Conservation (phyloP, 2,329 filamentous ascomycete genomes). For the Trichophyton benhamiae region DNA sequence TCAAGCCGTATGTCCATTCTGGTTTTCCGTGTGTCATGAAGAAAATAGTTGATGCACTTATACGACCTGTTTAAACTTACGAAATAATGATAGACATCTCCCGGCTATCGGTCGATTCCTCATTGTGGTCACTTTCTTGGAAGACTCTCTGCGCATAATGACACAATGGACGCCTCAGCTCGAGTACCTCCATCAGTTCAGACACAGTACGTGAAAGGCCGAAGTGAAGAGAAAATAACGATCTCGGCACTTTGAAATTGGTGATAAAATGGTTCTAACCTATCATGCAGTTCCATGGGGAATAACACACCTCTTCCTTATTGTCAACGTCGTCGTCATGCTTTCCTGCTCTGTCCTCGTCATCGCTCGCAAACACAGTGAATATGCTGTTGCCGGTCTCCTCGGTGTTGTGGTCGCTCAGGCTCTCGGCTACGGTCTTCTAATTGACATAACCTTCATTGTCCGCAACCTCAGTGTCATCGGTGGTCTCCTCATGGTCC, state of each 20-base stretch:
- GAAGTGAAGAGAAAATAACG: not conserved
- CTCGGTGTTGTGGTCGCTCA: conserved; percentile 85
- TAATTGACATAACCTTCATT: conserved; percentile 99
- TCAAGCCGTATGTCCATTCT: conserved; percentile 66
- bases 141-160: conserved; percentile 89
- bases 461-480: conserved; percentile 96
- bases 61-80: conserved; percentile 9
- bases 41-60: not conserved
- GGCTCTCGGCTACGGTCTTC: conserved; percentile 89
- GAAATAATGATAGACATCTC: conserved; percentile 56
- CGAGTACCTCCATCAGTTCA: conserved; percentile 80
- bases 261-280: not conserved
- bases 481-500: conserved; percentile 92
- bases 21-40: conserved; percentile 11
- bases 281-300: conserved; percentile 60
- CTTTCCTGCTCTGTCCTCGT: conserved; percentile 66
- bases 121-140: conserved; percentile 96
- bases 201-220: conserved; percentile 60
- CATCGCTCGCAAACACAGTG: conserved; percentile 83
- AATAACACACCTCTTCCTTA: conserved; percentile 83
- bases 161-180: conserved; percentile 97
- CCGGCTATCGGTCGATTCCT: conserved; percentile 92
- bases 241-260: not conserved
- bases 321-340: conserved; percentile 86
- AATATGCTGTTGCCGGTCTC: conserved; percentile 82